Percentiles rank a stretch among this genome's conserved stretches.
phyloP scores from a whole-genome alignment of 441 rosid genomes.

The Theobroma grandiflorum region DNA sequence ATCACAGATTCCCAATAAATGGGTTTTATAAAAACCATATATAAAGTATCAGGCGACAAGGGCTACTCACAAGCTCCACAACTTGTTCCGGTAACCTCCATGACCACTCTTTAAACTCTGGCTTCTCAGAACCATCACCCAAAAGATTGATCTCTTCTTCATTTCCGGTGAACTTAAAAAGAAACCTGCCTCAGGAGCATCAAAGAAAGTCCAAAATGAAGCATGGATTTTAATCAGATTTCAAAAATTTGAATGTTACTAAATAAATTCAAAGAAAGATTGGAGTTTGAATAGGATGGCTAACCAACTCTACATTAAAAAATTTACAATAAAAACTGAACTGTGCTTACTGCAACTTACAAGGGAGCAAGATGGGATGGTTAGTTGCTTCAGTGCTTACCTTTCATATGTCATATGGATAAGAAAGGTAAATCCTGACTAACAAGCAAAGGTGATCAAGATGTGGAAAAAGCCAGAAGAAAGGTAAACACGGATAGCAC shows the following conservation, averaged over 20 bases:
- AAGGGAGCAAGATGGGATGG: neutral
- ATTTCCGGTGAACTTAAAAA: constrained; percentile 65
- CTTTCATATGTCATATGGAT: neutral
- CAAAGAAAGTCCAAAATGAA: constrained; percentile 1
- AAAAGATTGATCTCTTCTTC: constrained; percentile 74
- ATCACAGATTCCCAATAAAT: neutral
- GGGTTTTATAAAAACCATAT: neutral
- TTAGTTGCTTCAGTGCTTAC: neutral
- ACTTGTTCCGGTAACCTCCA: constrained; percentile 70
- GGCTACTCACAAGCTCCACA: constrained; percentile 50
- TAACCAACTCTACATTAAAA: neutral
- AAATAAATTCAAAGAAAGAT: neutral
- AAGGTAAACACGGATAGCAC: neutral
- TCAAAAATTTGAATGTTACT: neutral
- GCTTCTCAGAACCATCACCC: constrained; percentile 72
- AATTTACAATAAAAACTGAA: neutral
- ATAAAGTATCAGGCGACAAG: neutral
- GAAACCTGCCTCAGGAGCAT: constrained; percentile 55
- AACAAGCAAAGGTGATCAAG: neutral
- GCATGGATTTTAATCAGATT: neutral
- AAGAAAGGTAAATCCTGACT: neutral
- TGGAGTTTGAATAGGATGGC: neutral
- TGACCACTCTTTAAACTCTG: constrained; percentile 71
- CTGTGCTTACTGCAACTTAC: neutral
- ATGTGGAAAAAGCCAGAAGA: neutral